These are phyloP conservation scores for Ceratobasidium theobromae DNA, from an alignment of 1,284 basidiomycete species.

Conservation along the genomic window DNA sequence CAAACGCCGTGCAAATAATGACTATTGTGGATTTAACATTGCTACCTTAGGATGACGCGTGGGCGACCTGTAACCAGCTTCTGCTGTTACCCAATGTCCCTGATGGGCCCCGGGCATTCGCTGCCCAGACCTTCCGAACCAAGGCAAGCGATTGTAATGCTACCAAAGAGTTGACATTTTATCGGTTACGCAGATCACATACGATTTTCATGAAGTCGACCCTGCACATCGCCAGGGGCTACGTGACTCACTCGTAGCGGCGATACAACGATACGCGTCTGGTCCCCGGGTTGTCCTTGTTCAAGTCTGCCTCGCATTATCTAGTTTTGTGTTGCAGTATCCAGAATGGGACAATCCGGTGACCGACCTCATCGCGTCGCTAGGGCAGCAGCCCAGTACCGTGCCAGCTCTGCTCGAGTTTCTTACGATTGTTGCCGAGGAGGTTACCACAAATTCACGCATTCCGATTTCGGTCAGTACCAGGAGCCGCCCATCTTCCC, in stretches of 20 bases:
- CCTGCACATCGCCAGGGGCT: constrained; percentile 69
- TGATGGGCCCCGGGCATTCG: constrained; percentile 84
- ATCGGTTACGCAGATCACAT: constrained; percentile 70
- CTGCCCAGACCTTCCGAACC: constrained; percentile 93
- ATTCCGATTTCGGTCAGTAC: constrained; percentile 82
- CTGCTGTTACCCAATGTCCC: constrained; percentile 81
- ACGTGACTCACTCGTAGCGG: constrained; percentile 82
- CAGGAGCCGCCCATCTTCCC: constrained; percentile 10
- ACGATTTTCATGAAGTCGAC: constrained; percentile 91
- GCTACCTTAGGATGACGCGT: constrained; percentile 64
- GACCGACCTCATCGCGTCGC: constrained; percentile 78
- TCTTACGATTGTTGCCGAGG: constrained; percentile 89
- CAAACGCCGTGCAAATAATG: constrained; percentile 39
- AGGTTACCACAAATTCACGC: constrained; percentile 80
- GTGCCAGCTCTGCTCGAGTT: constrained; percentile 89
- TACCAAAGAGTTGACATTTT: neutral
- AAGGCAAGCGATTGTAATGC: constrained; percentile 64
- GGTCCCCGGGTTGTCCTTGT: constrained; percentile 87
- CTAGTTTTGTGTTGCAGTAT: constrained; percentile 90
- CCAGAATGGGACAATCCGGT: constrained; percentile 86
- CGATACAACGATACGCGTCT: constrained; percentile 65
- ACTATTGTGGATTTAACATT: neutral
- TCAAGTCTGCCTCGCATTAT: constrained; percentile 87
- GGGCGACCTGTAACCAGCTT: constrained; percentile 91
- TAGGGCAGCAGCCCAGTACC: constrained; percentile 81